Evolutionary conservation across 148 eudicot genomes (phyloP).

Genomic region (Vaccinium macrocarpon): DNA sequence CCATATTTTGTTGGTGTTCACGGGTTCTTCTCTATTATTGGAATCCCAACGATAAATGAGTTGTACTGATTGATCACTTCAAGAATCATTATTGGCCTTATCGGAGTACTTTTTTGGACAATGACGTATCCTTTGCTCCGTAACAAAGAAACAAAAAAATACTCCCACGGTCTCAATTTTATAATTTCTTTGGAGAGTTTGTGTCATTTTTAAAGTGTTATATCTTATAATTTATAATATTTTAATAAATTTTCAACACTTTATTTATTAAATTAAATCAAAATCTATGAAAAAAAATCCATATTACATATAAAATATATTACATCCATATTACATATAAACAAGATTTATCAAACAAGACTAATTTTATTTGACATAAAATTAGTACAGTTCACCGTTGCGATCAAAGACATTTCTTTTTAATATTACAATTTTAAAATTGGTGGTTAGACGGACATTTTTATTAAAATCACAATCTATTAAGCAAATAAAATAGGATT

Average conservation of each 20-base stretch:
- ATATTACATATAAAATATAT: no score
- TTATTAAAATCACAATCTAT: neutral
- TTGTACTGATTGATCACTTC: neutral
- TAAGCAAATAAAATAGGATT: neutral
- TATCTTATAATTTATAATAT: no score
- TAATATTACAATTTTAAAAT: neutral
- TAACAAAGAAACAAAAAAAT: neutral
- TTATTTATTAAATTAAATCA: no score
- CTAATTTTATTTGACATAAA: neutral
- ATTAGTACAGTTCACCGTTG: neutral
- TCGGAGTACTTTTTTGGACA: neutral
- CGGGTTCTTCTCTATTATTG: neutral
- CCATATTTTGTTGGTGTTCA: neutral
- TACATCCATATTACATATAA: no score
- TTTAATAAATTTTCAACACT: no score
- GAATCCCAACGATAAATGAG: neutral
- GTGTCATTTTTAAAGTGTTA: no score
- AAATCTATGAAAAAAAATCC: no score
- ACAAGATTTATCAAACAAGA: no score
- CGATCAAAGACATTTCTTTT: neutral
- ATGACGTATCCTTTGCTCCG: neutral
- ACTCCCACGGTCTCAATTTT: no score
- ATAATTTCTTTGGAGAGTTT: no score
- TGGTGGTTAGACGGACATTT: neutral
- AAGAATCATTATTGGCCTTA: slow-evolving; percentile 4